These are phyloP conservation scores for Aspergillus olivimuriae DNA, from an alignment of 495 filamentous ascomycete genomes.

Conservation along the genomic window DNA sequence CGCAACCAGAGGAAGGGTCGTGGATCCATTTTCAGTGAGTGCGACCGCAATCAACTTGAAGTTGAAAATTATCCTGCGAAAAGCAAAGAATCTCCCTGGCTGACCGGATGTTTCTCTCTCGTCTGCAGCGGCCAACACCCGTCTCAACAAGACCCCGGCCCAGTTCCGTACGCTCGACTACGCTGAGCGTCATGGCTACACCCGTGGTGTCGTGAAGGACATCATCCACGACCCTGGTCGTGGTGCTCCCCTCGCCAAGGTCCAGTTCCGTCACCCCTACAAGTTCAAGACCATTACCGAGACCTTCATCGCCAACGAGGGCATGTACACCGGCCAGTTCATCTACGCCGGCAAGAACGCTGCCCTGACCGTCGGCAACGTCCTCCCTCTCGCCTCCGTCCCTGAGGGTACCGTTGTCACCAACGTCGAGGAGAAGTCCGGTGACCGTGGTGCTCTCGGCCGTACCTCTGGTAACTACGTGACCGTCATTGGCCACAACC, in stretches of 20 bases:
- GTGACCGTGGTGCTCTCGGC: conserved; percentile 91
- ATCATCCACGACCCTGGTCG: conserved; percentile 99
- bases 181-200: conserved; percentile 93
- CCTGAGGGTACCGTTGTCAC: conserved; percentile 98
- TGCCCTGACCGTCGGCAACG: conserved; percentile 87
- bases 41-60: conserved; percentile 29
- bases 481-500: conserved; percentile 97
- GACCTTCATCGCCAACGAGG: conserved; percentile 99
- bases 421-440: conserved; percentile 98
- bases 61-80: conserved; percentile 4
- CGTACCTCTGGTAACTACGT: conserved; percentile 99
- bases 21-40: conserved; percentile 96
- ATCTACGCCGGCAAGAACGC: conserved; percentile 99
- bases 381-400: conserved; percentile 86
- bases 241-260: conserved; percentile 94
- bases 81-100: conserved; percentile 21
- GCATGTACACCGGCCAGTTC: conserved; percentile 99
- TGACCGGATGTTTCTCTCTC: conserved; percentile 32
- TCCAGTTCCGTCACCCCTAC: conserved; percentile 91
- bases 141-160: conserved; percentile 84
- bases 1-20: conserved; percentile 97
- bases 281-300: conserved; percentile 83
- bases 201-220: conserved; percentile 94
- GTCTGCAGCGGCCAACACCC: conserved; percentile 72
- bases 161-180: conserved; percentile 95